Base-by-base conservation (phyloP, 495 filamentous ascomycete genomes). In the Ascobolus immersus region DNA sequence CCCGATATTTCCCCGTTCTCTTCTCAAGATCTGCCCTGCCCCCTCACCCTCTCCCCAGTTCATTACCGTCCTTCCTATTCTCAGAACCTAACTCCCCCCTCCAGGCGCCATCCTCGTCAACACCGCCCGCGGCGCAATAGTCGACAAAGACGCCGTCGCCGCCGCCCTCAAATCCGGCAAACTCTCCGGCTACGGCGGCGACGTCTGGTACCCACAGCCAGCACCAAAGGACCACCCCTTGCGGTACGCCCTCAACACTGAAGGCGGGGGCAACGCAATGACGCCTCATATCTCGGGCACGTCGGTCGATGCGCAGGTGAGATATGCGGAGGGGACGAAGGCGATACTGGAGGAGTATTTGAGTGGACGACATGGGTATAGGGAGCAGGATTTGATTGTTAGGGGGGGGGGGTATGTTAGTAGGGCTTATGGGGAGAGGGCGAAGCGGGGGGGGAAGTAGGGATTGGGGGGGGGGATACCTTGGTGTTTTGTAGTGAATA, bases 121-220 rank as follows among this genome's bases (percentile, higher is more conserved):
- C 70, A 96, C 86, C 17, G 86, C 86, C 34, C 86, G 86, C 54
- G 86, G 86, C 44, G 86, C 86, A 52, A 96, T 96, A 50, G 86
- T 96, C 38, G 86, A 93, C 53, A 96, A 96, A 70, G 84, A 94
- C 58, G 86, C 93, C 49, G 86, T 96, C 28, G 86, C 86, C 29
- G 84, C 77, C 32, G 86, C 86, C 18, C 67, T 96, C 51, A 77
- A 80, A 63, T 64, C 65, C 22, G 86, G 86, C 48, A 82, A 96
- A 55, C 78, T 96, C 52, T 72, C 80, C 41, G 86, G 86, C 38
- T 96, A 96, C 57, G 86, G 86, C 47, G 86, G 86, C 54, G 46
- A 50, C 21, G 46, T 50, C 35, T 78, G 73, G 73, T 77, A 71
- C 68, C 73, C 73, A 31, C 86, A 96, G 61, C 86, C 86, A 36